Percentiles rank a stretch among this genome's conserved stretches.
phyloP scores from a whole-genome alignment of 371 early-diverging fungal species.

The Blastocladiella emersonii region DNA sequence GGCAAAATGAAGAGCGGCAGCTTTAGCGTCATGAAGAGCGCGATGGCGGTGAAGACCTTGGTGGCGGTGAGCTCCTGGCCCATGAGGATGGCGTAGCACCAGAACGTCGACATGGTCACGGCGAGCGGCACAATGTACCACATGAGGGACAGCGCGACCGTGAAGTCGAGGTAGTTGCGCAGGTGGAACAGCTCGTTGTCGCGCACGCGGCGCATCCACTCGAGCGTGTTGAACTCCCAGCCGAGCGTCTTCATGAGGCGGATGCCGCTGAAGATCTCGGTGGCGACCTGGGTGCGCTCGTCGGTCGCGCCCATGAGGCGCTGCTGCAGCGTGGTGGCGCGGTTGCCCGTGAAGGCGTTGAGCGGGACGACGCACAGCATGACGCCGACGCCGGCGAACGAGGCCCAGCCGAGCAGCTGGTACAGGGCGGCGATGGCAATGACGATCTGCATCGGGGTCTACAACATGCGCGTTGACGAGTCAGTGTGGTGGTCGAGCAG shows the following conservation, averaged over 20 bases:
- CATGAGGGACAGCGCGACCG: neutral
- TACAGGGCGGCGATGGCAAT: neutral
- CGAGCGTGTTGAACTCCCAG: neutral
- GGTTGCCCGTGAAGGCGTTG: neutral
- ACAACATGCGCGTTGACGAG: neutral
- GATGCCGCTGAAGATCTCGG: conserved; percentile 3
- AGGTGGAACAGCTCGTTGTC: neutral
- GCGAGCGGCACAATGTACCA: conserved; percentile 2
- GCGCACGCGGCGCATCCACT: neutral
- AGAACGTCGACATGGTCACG: neutral
- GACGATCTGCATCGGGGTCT: conserved; percentile 2
- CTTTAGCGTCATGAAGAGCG: conserved; percentile 4
- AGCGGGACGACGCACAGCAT: neutral
- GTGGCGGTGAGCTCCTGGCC: neutral
- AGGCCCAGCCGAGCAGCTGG: neutral
- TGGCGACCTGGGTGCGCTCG: neutral
- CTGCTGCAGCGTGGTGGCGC: neutral
- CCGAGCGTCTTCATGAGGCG: neutral
- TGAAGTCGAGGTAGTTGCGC: neutral
- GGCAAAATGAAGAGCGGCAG: neutral
- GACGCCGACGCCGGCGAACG: conserved; percentile 1
- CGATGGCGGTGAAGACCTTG: conserved; percentile 4
- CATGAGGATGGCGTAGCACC: neutral
- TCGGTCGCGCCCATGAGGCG: neutral
- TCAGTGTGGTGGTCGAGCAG: neutral